Percentiles rank a stretch among this genome's conserved stretches.
phyloP scores from a whole-genome alignment of 176 grass and related monocot species.

The Zizania latifolia region DNA sequence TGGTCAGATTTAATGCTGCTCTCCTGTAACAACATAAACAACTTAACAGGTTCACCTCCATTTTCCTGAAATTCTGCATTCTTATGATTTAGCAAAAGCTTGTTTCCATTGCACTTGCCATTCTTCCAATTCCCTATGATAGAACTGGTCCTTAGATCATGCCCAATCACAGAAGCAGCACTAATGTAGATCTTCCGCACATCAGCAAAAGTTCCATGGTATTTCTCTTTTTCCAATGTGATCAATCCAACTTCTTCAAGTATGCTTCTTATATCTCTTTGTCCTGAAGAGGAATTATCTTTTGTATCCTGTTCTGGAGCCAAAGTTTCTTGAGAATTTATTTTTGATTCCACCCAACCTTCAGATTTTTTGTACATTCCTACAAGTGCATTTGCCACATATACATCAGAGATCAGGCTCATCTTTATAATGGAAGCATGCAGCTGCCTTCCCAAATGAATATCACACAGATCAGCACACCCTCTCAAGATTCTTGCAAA shows the following conservation, averaged over 20 bases:
- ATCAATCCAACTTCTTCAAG: conserved; percentile 56
- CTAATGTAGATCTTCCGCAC: conserved; percentile 15
- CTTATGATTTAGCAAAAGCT: conserved; percentile 14
- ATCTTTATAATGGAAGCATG: conserved; percentile 91
- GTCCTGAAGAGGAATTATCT: conserved; percentile 24
- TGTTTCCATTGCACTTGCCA: conserved; percentile 18
- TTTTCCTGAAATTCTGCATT: conserved; percentile 19
- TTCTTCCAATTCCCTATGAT: background rate
- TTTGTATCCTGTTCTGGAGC: background rate
- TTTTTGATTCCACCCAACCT: conserved; percentile 14
- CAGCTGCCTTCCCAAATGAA: conserved; percentile 82
- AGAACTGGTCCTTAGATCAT: conserved; percentile 21
- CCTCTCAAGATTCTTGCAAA: conserved; percentile 75
- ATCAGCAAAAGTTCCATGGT: conserved; percentile 12
- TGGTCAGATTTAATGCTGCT: conserved; percentile 22
- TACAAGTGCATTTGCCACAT: conserved; percentile 72
- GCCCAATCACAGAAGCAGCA: conserved; percentile 36
- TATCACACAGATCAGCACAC: conserved; percentile 58
- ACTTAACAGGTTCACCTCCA: conserved; percentile 1
- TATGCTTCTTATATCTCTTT: conserved; percentile 16
- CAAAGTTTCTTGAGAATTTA: conserved; percentile 21
- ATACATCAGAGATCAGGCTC: conserved; percentile 84
- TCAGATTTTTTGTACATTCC: conserved; percentile 73
- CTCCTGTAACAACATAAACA: conserved; percentile 23
- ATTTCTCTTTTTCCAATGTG: conserved; percentile 43